These are phyloP conservation scores for Colletotrichum godetiae DNA, from an alignment of 2,329 filamentous ascomycete genomes.

Conservation along the genomic window DNA sequence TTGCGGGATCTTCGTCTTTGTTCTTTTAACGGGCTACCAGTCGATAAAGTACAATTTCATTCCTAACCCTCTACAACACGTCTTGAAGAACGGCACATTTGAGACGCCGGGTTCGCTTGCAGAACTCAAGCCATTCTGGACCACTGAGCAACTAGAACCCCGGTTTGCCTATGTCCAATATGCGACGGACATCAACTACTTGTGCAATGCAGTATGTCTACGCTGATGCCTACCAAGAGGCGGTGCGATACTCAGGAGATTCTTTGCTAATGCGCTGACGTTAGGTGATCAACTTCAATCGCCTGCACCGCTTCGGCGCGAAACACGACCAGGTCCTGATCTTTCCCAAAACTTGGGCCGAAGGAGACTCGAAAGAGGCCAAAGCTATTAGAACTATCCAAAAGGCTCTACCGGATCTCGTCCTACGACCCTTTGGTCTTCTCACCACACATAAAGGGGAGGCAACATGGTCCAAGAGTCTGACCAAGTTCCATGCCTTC, in stretches of 20 bases:
- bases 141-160: conserved; percentile 18
- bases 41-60: conserved; percentile 1
- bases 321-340: conserved; percentile 58
- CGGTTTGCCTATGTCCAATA: conserved; percentile 62
- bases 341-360: conserved; percentile 49
- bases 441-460: conserved; percentile 26
- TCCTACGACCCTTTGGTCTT: conserved; percentile 22
- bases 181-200: conserved; percentile 57
- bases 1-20: neutral
- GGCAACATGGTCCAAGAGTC: conserved; percentile 71
- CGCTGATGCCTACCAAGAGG: no score
- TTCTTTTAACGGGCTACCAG: conserved; percentile 11
- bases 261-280: neutral
- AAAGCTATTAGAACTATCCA: conserved; percentile 11
- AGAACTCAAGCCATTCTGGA: neutral
- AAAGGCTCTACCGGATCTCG: conserved; percentile 6
- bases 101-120: neutral
- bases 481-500: conserved; percentile 77
- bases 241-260: no score
- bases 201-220: conserved; percentile 55
- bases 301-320: conserved; percentile 53
- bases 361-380: conserved; percentile 16
- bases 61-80: neutral
- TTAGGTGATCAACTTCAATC: conserved; percentile 60
- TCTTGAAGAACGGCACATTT: neutral